A percentile compares a stretch with the other conserved stretches of the same genome.
Conservation (phyloP, 2,329 filamentous ascomycete species). For the Plenodomus lindquistii region DNA sequence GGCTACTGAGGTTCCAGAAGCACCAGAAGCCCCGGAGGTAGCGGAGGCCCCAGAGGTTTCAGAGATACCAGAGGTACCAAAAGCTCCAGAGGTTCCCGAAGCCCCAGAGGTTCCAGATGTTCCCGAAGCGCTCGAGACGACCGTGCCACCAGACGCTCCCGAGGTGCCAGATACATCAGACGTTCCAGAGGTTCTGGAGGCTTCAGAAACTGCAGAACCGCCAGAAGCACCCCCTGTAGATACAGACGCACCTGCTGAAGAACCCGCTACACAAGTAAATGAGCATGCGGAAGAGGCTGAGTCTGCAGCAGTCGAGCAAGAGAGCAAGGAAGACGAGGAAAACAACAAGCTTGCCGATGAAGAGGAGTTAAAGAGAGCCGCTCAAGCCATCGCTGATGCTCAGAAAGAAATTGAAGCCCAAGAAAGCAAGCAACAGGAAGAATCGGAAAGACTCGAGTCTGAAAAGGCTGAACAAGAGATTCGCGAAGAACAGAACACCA, state of each 20-base stretch:
- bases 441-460: constrained; percentile 4
- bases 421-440: constrained; percentile 4
- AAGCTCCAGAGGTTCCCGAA: not conserved
- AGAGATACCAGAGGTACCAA: not conserved
- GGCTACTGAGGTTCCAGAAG: constrained; percentile 1
- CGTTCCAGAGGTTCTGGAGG: no score
- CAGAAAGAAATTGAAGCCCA: constrained; percentile 7
- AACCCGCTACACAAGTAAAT: not conserved
- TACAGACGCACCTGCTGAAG: not conserved
- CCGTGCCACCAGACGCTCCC: not conserved
- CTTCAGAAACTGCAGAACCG: not conserved
- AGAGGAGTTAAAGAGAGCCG: not conserved
- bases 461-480: not conserved
- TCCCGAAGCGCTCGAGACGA: not conserved
- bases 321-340: not conserved
- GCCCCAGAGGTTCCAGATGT: not conserved
- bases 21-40: not conserved
- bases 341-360: not conserved
- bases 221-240: not conserved
- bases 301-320: not conserved
- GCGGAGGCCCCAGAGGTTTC: not conserved
- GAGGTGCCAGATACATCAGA: no score
- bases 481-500: constrained; percentile 2
- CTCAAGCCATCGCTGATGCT: not conserved
- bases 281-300: not conserved